These are phyloP conservation scores for Trebouxia sp. DNA, from an alignment of 139 green algal species.

Conservation along the genomic window DNA sequence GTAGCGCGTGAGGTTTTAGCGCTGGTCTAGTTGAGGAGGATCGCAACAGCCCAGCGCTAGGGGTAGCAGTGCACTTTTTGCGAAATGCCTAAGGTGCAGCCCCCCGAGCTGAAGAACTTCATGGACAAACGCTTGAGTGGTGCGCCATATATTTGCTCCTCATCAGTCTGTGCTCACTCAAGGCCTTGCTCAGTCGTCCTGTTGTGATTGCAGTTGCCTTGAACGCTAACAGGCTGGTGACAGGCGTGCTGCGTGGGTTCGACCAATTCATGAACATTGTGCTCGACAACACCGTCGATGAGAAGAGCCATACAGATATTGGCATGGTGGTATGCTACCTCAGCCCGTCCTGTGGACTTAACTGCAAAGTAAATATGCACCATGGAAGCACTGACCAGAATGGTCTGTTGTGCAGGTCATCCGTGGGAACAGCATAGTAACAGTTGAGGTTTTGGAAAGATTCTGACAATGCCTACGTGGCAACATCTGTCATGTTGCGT, in stretches of 20 bases:
- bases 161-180: too few relatives aligned
- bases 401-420: slow-evolving; percentile 73
- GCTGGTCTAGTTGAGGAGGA: too few relatives aligned
- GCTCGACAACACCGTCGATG: slow-evolving; percentile 91
- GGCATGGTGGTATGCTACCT: slow-evolving; percentile 91
- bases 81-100: slow-evolving; percentile 84
- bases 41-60: too few relatives aligned
- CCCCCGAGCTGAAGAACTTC: slow-evolving; percentile 90
- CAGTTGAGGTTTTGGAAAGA: slow-evolving; percentile 90
- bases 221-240: slow-evolving; percentile 94
- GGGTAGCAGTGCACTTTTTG: slow-evolving; percentile 17
- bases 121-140: slow-evolving; percentile 92
- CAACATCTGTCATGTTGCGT: too few relatives aligned
- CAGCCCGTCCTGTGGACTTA: background rate
- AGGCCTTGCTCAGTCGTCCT: background rate
- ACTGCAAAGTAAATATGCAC: background rate
- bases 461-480: too few relatives aligned
- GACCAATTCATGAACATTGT: slow-evolving; percentile 99
- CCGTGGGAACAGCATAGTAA: slow-evolving; percentile 92
- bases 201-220: slow-evolving; percentile 70
- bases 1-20: too few relatives aligned
- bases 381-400: background rate
- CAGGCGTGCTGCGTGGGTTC: slow-evolving; percentile 93
- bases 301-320: slow-evolving; percentile 89
- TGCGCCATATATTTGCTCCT: too few relatives aligned